Base-by-base conservation (phyloP, 2,329 filamentous ascomycete genomes). In the Cladosporium sp. region DNA sequence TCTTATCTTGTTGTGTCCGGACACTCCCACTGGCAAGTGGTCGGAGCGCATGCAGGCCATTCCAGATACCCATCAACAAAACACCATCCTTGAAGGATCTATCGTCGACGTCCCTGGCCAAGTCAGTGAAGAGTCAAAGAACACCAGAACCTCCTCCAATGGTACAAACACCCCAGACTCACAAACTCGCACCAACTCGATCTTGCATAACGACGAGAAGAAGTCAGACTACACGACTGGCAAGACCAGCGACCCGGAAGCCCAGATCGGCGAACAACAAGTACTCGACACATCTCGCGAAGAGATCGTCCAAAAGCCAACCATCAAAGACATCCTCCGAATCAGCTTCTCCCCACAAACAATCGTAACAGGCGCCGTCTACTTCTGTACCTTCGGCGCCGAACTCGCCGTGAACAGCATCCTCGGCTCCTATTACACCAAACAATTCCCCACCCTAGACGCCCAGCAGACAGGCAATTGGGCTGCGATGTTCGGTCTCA, bases 11-110 rank as follows among this genome's bases (percentile, higher is more conserved):
- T 80, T 91, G 16, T 93, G 91, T 73, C 87, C 91, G 1, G 93
- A 97, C 74, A 93, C 91, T 0, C 93, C 93, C 0, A 90, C 87
- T 0, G 93, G 93, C 37, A 88, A 87, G 69, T 97, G 93, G 93
- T 85, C 86, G 7, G 89, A 94, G 46, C 87, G 92, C 33, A 83
- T 87, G 60, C 79, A 86, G 52, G 84, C 83, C 68, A 82, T 85
- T 1, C 80, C 85, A 64, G 82, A 85, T 69, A 85, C 82, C 76
- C 80, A 79, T 57, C 77, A 78, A 16, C 82, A 85, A 71, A 78
- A 80, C 11, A 71, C 82, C 33, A 26, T 28, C 21, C 61, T 65
- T 12, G 72, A 74, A 8, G 77, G 77, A 7, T 77, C 76, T 23
- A 78, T 88, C 35, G 84, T 87, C 46, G 70, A 79, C 44, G 78